Evolutionary conservation across 2,329 filamentous ascomycete genomes (phyloP), one percentile per base, ranked within the genome.

Genomic region (Aspergillus melleus): DNA sequence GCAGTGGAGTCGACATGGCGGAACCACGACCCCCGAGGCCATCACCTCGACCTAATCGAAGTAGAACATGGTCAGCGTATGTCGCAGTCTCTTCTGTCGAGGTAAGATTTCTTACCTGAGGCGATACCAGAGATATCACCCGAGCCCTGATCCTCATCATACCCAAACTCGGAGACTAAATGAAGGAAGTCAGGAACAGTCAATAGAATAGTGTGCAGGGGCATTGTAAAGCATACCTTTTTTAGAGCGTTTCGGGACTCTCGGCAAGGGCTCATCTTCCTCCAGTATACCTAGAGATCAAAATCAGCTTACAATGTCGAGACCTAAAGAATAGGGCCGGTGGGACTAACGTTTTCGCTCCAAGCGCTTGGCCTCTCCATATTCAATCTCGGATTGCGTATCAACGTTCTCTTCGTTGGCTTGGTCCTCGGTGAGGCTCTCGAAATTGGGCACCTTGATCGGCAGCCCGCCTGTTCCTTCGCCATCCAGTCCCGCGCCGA

Each of bases 401-500:
- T 83, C 81, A 51, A 79, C 72, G 63, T 83, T 83, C 67, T 83
- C 81, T 26, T 75, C 74, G 55, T 79, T 77, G n/a, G 80, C 80
- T 65, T 82, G 77, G 54, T 80, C 76, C 57, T 81, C 79, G 0
- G 79, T 81, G 62, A 83, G 71, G 56, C 75, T 76, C 52, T 80
- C 79, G 65, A 82, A 78, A 9, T 68, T 65, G 3, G 80, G 80
- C 4, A 82, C 79, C 62, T 82, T 80, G 53, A 80, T 68, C 20
- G 80, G 80, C 49, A 81, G 64, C 6, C 76, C 77, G 11, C 73
- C 77, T 4, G 74, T 71, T 10, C 74, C 77, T 55, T 80, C 76
- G 29, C 76, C 78, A 52, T 77, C 76, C 42, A 76, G 62, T 14
- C 80, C 80, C 2, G 77, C 75, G 0, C 95, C 95, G 69, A 97